phyloP scores from a whole-genome alignment of 2,329 filamentous ascomycete genomes.

The Thelonectria rubi region DNA sequence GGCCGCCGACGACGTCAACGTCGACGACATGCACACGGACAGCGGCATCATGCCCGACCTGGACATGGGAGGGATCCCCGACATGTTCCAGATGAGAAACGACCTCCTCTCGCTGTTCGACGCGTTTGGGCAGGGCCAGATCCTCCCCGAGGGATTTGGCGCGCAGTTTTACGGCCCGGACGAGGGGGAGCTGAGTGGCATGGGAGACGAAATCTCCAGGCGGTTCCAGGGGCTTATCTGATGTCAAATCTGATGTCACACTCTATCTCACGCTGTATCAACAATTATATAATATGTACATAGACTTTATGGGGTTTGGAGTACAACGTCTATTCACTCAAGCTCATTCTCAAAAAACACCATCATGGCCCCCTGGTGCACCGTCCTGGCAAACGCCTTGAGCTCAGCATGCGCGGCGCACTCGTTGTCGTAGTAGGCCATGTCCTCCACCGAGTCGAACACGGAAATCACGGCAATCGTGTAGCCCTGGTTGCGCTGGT shows the following conservation, averaged over 20 bases:
- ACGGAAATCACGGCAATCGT: constrained; percentile 65
- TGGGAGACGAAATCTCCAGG: constrained; percentile 45
- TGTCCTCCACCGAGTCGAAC: constrained; percentile 66
- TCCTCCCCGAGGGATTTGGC: constrained; percentile 30
- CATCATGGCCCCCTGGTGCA: constrained; percentile 56
- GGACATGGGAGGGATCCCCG: constrained; percentile 37
- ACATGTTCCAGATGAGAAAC: constrained; percentile 48
- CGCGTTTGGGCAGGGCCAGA: constrained; percentile 45
- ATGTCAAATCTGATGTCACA: not conserved
- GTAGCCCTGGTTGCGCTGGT: constrained; percentile 66
- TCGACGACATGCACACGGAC: constrained; percentile 26
- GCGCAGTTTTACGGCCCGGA: constrained; percentile 26
- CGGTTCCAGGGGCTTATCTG: constrained; percentile 47
- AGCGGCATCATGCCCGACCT: constrained; percentile 24
- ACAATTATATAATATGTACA: no score
- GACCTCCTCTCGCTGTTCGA: constrained; percentile 50
- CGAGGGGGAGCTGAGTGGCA: constrained; percentile 24
- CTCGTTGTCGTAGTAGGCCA: constrained; percentile 68
- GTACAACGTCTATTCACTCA: not conserved
- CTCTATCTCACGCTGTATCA: not conserved
- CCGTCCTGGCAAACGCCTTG: constrained; percentile 44
- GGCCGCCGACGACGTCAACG: not conserved
- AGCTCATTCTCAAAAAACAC: constrained; percentile 57
- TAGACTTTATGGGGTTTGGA: no score
- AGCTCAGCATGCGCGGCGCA: constrained; percentile 47